phyloP scores from a whole-genome alignment of 768 basidiomycete genomes.

The Tulasnella sp. region DNA sequence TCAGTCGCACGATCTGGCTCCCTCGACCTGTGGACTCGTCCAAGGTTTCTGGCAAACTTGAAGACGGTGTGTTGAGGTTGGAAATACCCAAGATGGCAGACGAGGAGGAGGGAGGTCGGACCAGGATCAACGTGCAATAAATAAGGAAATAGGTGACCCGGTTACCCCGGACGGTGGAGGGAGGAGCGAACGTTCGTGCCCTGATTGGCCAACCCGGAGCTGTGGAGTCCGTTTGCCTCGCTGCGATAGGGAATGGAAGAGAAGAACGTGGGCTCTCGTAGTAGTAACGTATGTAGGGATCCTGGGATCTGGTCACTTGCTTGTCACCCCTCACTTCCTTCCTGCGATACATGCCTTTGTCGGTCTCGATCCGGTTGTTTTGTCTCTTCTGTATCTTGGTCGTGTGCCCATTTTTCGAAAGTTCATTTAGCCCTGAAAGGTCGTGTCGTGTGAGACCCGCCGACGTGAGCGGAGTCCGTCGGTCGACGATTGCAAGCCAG shows the following conservation, averaged over 20 bases:
- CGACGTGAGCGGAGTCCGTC: neutral
- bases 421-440: conserved; percentile 1
- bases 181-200: neutral
- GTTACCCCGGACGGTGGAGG: neutral
- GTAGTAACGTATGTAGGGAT: neutral
- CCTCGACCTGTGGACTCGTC: conserved; percentile 24
- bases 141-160: neutral
- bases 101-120: neutral
- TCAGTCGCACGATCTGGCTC: conserved; percentile 29
- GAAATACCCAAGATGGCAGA: conserved; percentile 27
- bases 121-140: conserved; percentile 14
- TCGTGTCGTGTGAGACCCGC: neutral
- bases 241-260: neutral
- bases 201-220: neutral
- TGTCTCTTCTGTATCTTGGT: neutral
- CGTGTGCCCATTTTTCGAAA: neutral
- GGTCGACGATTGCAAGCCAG: neutral
- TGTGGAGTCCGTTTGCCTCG: neutral
- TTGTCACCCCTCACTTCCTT: neutral
- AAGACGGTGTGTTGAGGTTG: conserved; percentile 29
- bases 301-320: neutral
- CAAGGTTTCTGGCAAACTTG: conserved; percentile 28
- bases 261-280: neutral
- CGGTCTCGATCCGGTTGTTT: conserved; percentile 5
- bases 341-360: neutral